A percentile compares a stretch with the other conserved stretches of the same genome.
Conservation (phyloP, 495 filamentous ascomycete genomes). For the Penicillium paradoxum region DNA sequence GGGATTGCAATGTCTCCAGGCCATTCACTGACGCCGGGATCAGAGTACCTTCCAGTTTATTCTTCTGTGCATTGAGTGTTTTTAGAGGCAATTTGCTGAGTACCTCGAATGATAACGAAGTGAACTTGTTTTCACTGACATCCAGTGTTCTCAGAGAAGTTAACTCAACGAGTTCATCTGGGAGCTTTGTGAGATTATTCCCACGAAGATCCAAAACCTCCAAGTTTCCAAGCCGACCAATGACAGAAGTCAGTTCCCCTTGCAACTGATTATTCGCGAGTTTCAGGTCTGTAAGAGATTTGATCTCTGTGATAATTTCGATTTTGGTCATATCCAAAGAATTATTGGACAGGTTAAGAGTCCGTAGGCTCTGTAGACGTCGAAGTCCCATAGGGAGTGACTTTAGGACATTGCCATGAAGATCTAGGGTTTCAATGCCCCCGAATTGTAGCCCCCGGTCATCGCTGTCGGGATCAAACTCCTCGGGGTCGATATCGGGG, state of each 20-base stretch:
- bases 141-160: slow-evolving; percentile 67
- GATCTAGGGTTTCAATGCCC: slow-evolving; percentile 73
- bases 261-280: slow-evolving; percentile 72
- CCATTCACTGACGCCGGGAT: slow-evolving; percentile 55
- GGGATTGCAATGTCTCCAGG: slow-evolving; percentile 58
- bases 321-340: slow-evolving; percentile 64
- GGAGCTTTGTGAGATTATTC: slow-evolving; percentile 76
- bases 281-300: slow-evolving; percentile 69
- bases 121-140: slow-evolving; percentile 69
- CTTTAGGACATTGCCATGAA: slow-evolving; percentile 76
- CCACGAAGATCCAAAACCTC: slow-evolving; percentile 76
- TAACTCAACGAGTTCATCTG: slow-evolving; percentile 59
- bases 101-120: slow-evolving; percentile 60
- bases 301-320: slow-evolving; percentile 66
- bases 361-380: slow-evolving; percentile 65
- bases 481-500: slow-evolving; percentile 61
- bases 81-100: slow-evolving; percentile 63
- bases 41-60: slow-evolving; percentile 68
- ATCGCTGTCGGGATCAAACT: slow-evolving; percentile 56
- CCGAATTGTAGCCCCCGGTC: slow-evolving; percentile 72
- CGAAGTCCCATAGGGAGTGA: slow-evolving; percentile 70
- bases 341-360: slow-evolving; percentile 84
- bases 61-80: slow-evolving; percentile 74
- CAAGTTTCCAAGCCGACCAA: slow-evolving; percentile 58
- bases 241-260: slow-evolving; percentile 54